phyloP scores from a whole-genome alignment of 2,329 filamentous ascomycete genomes.

The Metarhizium anisopliae region DNA sequence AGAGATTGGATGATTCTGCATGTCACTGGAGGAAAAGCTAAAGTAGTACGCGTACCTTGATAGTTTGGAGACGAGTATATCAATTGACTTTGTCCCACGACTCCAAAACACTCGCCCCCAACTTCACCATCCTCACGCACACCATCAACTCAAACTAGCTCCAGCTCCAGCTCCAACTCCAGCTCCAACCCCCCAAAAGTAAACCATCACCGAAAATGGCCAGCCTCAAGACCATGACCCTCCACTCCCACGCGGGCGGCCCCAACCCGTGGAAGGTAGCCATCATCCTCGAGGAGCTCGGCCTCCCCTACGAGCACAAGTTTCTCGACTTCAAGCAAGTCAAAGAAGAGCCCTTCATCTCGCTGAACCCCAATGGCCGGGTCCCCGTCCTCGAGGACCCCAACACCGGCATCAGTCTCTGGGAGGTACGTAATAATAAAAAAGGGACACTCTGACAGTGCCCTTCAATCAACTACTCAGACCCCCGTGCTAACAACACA shows the following conservation, averaged over 20 bases:
- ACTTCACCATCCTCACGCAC: too few species aligned
- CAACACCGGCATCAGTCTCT: conserved; percentile 13
- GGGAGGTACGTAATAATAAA: conserved; percentile 9
- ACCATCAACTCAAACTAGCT: too few species aligned
- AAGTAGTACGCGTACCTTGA: too few species aligned
- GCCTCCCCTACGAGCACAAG: conserved; percentile 11
- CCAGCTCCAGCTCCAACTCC: too few species aligned
- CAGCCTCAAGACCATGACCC: conserved; percentile 1
- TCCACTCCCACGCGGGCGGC: conserved; percentile 3
- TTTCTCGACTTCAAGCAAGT: conserved; percentile 10
- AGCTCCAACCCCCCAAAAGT: too few species aligned
- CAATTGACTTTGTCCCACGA: too few species aligned
- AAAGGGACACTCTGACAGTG: background rate
- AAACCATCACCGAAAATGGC: background rate
- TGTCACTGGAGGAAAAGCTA: too few species aligned
- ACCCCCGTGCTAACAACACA: background rate
- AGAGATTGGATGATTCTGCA: too few species aligned
- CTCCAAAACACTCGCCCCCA: too few species aligned
- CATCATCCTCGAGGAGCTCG: conserved; percentile 16
- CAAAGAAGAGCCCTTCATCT: conserved; percentile 15
- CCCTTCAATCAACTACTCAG: background rate
- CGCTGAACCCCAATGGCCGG: conserved; percentile 14
- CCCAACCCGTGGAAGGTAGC: conserved; percentile 14
- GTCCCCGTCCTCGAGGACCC: conserved; percentile 13
- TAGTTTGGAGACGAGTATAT: too few species aligned